Evolutionary conservation across 768 basidiomycete genomes (phyloP).

Genomic region (Filobasidium wieringae): DNA sequence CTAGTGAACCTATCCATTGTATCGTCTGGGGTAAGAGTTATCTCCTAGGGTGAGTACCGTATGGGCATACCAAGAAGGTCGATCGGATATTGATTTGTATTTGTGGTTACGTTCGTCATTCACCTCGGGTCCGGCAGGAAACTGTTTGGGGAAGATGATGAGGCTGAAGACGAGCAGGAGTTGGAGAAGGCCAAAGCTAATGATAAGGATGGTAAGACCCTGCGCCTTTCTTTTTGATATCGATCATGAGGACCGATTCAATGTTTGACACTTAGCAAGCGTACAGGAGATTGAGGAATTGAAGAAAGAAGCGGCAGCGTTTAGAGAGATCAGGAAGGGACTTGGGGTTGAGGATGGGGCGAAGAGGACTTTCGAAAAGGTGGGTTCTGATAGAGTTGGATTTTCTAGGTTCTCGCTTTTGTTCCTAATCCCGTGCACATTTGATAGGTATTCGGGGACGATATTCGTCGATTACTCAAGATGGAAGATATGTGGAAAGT

Average conservation of each 20-base stretch:
- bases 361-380: slow-evolving; percentile 71
- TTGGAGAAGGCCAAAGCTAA: slow-evolving; percentile 83
- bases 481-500: slow-evolving; percentile 96
- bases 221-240: background rate
- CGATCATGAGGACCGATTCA: background rate
- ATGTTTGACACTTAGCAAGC: slow-evolving; percentile 43
- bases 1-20: slow-evolving; percentile 93
- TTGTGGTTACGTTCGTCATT: background rate
- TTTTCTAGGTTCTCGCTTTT: background rate
- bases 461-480: slow-evolving; percentile 73
- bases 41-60: slow-evolving; percentile 61
- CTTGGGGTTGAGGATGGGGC: slow-evolving; percentile 54
- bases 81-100: too few relatives aligned
- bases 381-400: slow-evolving; percentile 36
- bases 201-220: slow-evolving; percentile 83
- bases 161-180: slow-evolving; percentile 60
- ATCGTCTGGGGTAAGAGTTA: slow-evolving; percentile 99
- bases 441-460: slow-evolving; percentile 67
- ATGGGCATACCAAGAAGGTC: background rate
- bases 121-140: slow-evolving; percentile 48
- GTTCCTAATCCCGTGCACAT: slow-evolving; percentile 6
- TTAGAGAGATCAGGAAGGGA: slow-evolving; percentile 63
- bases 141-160: slow-evolving; percentile 77
- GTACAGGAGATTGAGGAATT: slow-evolving; percentile 72
- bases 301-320: slow-evolving; percentile 77